A percentile compares a stretch with the other conserved stretches of the same genome.
Evolutionary conservation across 1,284 basidiomycete genomes (phyloP).

Genomic region (Ustilago curta): DNA sequence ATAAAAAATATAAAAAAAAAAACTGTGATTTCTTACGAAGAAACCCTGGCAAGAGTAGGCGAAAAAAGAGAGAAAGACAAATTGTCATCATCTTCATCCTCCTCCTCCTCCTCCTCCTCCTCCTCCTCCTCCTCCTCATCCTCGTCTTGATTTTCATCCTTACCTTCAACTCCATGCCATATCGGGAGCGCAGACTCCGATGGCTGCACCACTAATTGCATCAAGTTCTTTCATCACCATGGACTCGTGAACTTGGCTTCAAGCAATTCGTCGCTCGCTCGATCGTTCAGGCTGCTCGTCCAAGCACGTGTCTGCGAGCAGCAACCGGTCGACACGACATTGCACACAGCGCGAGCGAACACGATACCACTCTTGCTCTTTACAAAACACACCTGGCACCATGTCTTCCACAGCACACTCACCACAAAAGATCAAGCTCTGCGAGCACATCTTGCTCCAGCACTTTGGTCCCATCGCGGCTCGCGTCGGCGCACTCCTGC

Average conservation of each 20-base stretch:
- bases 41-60: conserved; percentile 15
- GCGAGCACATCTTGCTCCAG: conserved; percentile 79
- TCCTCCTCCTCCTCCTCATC: neutral
- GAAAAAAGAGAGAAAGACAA: conserved; percentile 8
- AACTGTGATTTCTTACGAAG: conserved; percentile 29
- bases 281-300: neutral
- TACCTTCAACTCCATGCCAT: neutral
- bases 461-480: conserved; percentile 82
- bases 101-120: neutral
- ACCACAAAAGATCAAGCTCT: conserved; percentile 72
- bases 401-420: conserved; percentile 53
- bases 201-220: neutral
- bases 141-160: neutral
- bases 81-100: conserved; percentile 9
- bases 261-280: conserved; percentile 6
- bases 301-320: neutral
- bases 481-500: conserved; percentile 81
- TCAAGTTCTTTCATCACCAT: neutral
- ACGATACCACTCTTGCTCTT: neutral
- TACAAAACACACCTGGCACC: neutral
- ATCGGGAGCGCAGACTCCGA: neutral
- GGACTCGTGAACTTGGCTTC: conserved; percentile 1
- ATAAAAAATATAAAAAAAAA: too few relatives aligned
- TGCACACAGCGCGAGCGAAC: neutral
- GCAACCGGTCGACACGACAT: too few relatives aligned